Percentiles rank a stretch among this genome's conserved stretches.
These are phyloP conservation scores for Coniochaeta sp. DNA, from an alignment of 2,329 filamentous ascomycete species.

Conservation along the genomic window DNA sequence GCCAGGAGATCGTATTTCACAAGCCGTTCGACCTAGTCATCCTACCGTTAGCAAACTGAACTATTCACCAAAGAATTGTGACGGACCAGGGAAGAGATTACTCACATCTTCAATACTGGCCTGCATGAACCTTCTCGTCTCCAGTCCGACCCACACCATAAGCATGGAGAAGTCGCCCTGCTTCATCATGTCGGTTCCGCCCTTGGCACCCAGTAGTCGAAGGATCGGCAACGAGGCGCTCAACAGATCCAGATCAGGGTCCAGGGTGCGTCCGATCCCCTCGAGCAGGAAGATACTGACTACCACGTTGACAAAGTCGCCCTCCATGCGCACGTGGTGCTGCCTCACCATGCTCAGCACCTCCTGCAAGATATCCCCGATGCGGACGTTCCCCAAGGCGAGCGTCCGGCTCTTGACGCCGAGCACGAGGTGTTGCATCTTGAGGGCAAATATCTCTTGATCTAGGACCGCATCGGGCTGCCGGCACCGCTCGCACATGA, in stretches of 20 bases:
- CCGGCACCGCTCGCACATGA: conserved; percentile 94
- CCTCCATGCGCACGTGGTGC: conserved; percentile 91
- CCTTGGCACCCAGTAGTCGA: conserved; percentile 74
- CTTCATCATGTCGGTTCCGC: conserved; percentile 61
- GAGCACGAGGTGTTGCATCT: conserved; percentile 94
- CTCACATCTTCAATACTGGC: conserved; percentile 81
- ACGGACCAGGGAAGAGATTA: no score
- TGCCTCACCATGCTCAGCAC: conserved; percentile 85
- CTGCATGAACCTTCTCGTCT: conserved; percentile 82
- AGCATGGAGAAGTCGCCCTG: conserved; percentile 77
- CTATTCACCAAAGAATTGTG: no score
- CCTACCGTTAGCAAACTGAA: conserved; percentile 1
- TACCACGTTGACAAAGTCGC: conserved; percentile 97
- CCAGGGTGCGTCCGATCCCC: conserved; percentile 80
- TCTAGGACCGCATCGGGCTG: conserved; percentile 88
- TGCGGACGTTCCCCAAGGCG: conserved; percentile 88
- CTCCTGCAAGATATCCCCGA: conserved; percentile 87
- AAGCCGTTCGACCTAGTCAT: conserved; percentile 62
- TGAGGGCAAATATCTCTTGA: conserved; percentile 82
- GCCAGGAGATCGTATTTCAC: conserved; percentile 82
- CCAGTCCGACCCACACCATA: conserved; percentile 83
- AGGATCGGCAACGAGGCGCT: conserved; percentile 82
- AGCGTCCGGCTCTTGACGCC: conserved; percentile 86
- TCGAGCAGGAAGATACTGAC: conserved; percentile 90
- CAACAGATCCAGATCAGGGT: conserved; percentile 83